Evolutionary conservation across 1,139 yeast species (phyloP).

Genomic region (Lodderomyces beijingensis): DNA sequence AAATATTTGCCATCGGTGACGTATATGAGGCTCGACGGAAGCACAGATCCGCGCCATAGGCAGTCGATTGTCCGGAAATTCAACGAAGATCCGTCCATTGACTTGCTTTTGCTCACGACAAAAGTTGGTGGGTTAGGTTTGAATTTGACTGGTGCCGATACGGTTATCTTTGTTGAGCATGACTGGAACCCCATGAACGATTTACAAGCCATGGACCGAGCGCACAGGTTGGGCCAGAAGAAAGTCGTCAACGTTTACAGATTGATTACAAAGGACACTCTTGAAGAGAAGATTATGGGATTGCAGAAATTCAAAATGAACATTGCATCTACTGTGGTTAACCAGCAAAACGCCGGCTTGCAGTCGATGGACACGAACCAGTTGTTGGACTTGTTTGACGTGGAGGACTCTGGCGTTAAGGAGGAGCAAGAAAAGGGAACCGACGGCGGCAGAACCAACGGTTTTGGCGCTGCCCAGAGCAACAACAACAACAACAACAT

Average conservation of each 20-base stretch:
- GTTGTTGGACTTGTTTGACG: slow-evolving; percentile 82
- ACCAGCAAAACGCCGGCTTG: slow-evolving; percentile 93
- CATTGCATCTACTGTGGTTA: slow-evolving; percentile 92
- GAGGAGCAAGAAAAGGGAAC: slow-evolving; percentile 17
- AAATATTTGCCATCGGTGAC: slow-evolving; percentile 88
- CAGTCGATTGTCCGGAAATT: slow-evolving; percentile 89
- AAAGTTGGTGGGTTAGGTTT: slow-evolving; percentile 98
- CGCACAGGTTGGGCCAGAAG: slow-evolving; percentile 96
- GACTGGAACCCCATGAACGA: slow-evolving; percentile 99
- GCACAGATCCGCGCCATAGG: slow-evolving; percentile 88
- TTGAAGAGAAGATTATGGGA: slow-evolving; percentile 98
- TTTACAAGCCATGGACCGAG: slow-evolving; percentile 98
- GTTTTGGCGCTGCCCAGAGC: slow-evolving; percentile 19
- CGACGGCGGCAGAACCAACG: slow-evolving; percentile 26
- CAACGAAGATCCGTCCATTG: slow-evolving; percentile 96
- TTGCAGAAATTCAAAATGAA: slow-evolving; percentile 95
- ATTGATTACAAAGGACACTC: slow-evolving; percentile 83
- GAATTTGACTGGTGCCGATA: slow-evolving; percentile 96
- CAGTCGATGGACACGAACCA: slow-evolving; percentile 97
- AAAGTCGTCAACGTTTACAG: slow-evolving; percentile 95
- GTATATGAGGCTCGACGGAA: slow-evolving; percentile 92
- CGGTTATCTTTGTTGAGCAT: slow-evolving; percentile 96
- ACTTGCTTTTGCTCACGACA: slow-evolving; percentile 84
- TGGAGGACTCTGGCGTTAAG: slow-evolving; percentile 51
- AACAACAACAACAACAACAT: slow-evolving; percentile 16